Conservation (phyloP, 495 filamentous ascomycete species). For the Aspergillus diversus region DNA sequence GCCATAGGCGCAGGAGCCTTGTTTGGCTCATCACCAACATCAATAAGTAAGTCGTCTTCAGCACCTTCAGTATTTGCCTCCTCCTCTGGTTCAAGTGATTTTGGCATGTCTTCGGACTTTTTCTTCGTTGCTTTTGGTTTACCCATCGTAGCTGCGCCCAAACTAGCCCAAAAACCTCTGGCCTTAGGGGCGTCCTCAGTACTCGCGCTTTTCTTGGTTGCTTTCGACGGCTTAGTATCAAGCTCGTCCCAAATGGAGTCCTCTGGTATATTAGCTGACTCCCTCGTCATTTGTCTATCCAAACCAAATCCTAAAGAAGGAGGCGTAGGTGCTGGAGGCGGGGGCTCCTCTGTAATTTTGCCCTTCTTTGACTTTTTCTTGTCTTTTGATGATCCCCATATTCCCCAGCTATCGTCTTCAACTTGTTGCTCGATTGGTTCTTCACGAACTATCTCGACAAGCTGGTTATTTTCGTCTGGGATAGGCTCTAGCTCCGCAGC, state of each 20-base stretch:
- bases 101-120: constrained; percentile 38
- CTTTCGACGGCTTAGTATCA: constrained; percentile 41
- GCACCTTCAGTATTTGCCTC: constrained; percentile 31
- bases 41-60: constrained; percentile 34
- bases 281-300: constrained; percentile 40
- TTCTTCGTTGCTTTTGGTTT: constrained; percentile 43
- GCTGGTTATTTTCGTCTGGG: constrained; percentile 22
- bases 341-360: constrained; percentile 45
- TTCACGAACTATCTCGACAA: constrained; percentile 28
- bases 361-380: constrained; percentile 52
- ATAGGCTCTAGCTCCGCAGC: constrained; percentile 18
- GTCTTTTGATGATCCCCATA: constrained; percentile 41
- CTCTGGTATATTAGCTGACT: constrained; percentile 30
- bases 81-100: constrained; percentile 26
- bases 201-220: constrained; percentile 32
- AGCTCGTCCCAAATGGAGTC: constrained; percentile 46
- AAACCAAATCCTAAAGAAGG: constrained; percentile 52
- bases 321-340: constrained; percentile 55
- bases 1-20: constrained; percentile 17
- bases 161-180: constrained; percentile 52
- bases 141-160: constrained; percentile 40
- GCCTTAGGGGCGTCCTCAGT: constrained; percentile 33
- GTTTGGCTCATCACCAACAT: constrained; percentile 37
- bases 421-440: constrained; percentile 32
- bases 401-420: constrained; percentile 42